Base-by-base conservation (phyloP, 305 asterid genomes). In the Plantago rigida region DNA sequence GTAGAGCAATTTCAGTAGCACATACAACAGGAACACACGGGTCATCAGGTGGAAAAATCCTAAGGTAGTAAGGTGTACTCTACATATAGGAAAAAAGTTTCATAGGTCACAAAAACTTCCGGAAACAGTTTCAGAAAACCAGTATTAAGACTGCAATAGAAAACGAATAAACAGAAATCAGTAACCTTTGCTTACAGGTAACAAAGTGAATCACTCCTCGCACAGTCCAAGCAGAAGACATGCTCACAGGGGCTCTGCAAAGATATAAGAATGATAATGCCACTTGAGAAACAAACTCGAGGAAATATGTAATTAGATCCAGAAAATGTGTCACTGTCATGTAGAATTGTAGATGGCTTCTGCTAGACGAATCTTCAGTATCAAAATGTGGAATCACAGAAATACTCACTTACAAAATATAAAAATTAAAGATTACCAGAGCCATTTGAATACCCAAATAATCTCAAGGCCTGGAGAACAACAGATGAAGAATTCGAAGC, bases 201-300 rank as follows among this genome's bases (percentile, higher is more conserved):
- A 76, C 99, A 93, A 54, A 89, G 82, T 60, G 96, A 85, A 68
- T 89, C 95, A 59, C 84, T 89, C 80, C 97, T 76, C 24, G 96
- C 85, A 74, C 97, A 89, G 74, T 89, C 99, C 89, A 92, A 73
- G 77, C 97, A 89, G 83, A 89, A 84, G 50, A 81, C 84, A 77
- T 93, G 99, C 63, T 85, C 95, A 65, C 99, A 89, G 56, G 96
- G 99, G 78, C 77, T 93, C 97, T 93, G 96, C 87, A 81, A 72
- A 56, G 59, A 69, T 60, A 65, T 39, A 71, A 68, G 74, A 34
- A 61, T n/a, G 45, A 52, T 31, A 69, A 24, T 15, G 67, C 54
- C 47, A 45, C 42, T 36, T 5, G 55, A 60, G 46, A 52, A 53
- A 5, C 55, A 50, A 22, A 22, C 26, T 22, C 42, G 56, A 14